Base-by-base conservation (phyloP, 2,329 filamentous ascomycete species). In the Aspergillus tamarii region DNA sequence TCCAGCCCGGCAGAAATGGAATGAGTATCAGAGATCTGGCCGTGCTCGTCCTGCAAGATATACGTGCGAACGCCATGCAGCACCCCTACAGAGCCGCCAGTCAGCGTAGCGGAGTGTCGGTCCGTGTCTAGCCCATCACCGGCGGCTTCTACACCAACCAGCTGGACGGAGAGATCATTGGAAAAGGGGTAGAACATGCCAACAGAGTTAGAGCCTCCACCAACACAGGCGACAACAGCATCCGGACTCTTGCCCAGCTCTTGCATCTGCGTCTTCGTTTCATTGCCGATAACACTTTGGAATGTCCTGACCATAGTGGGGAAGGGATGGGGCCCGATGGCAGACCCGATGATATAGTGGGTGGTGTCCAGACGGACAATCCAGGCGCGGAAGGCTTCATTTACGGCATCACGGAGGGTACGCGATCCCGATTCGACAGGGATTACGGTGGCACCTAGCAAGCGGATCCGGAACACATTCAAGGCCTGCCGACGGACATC, bases 101-200 rank as follows among this genome's bases (percentile, higher is more conserved):
- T 87, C n/a, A 98, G 84, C 0, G 93, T 97, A 0, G 94, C 94
- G 56, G 89, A 91, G 80, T 98, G 94, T 50, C 91, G 87, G 3
- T 81, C 77, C 0, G 93, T 96, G 62, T 96, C 89, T 10, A 97
- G 74, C 61, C 94, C 94, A 72, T 97, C 93, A 60, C 94, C 94
- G 46, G 91, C 94, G 2, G 94, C 94, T 82, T 98, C 94, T 2
- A 98, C 93, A 65, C 94, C 95, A n/a, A 97, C 84, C 5, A 96
- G 85, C 80, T 93, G 91, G 61, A 98, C 94, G 58, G 84, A 88
- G 0, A 84, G 84, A 72, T 98, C 93, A 21, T 92, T 87, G 62
- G 89, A 84, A 81, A 98, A 98, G 39, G 94, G 94, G 78, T 93
- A 94, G 82, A 98, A 98, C 93, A 98, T 97, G 80, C 94, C 94